A percentile compares a stretch with the other conserved stretches of the same genome.
These are phyloP conservation scores for Arthrobotrys musiformis DNA, from an alignment of 2,329 filamentous ascomycete genomes.

Conservation along the genomic window DNA sequence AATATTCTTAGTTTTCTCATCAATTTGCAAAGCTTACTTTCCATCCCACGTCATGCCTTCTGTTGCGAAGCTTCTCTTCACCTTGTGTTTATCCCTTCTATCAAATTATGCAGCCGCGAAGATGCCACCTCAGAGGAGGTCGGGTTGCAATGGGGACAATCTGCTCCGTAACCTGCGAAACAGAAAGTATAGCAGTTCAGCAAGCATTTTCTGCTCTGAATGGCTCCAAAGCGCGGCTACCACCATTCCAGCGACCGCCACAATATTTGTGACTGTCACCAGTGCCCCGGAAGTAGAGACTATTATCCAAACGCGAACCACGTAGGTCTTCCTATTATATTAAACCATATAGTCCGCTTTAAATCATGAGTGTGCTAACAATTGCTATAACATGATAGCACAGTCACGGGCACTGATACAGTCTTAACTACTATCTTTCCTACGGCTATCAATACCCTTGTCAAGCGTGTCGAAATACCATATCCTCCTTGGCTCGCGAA, in stretches of 20 bases:
- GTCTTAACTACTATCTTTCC: conserved; percentile 2
- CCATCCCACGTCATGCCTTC: background rate
- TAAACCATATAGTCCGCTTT: no score
- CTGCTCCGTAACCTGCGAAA: conserved; percentile 2
- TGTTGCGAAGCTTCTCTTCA: background rate
- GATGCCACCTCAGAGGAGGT: background rate
- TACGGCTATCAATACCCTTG: conserved; percentile 22
- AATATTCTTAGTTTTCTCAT: no score
- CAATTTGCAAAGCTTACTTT: no score
- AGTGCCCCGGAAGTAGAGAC: background rate
- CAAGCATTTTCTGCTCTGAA: conserved; percentile 20
- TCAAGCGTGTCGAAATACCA: conserved; percentile 10
- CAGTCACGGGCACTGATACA: background rate
- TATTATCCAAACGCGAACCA: background rate
- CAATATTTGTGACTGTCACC: background rate
- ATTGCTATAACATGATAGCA: background rate
- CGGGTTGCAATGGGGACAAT: conserved; percentile 21
- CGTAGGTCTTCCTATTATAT: background rate
- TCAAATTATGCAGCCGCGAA: background rate
- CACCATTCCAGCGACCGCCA: background rate
- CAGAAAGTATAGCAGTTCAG: conserved; percentile 18
- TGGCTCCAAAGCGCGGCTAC: conserved; percentile 19
- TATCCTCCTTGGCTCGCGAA: conserved; percentile 17
- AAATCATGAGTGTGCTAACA: background rate
- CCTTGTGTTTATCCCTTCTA: background rate